These are phyloP conservation scores for Juglanconis juglandina DNA, from an alignment of 2,329 filamentous ascomycete genomes.

Conservation along the genomic window DNA sequence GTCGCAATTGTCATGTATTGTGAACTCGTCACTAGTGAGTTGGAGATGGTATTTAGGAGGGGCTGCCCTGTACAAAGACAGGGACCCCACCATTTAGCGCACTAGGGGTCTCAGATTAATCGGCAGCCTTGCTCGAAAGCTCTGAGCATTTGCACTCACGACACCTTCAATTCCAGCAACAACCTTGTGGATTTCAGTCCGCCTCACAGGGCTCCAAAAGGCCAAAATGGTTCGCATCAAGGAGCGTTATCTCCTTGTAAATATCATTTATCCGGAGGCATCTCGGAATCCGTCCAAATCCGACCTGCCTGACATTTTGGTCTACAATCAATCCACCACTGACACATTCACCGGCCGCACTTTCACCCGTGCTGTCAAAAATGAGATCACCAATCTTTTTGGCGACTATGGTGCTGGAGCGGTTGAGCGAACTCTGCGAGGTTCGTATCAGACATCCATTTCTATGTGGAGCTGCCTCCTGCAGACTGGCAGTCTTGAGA, in stretches of 20 bases:
- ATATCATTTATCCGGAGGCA: slow-evolving; percentile 79
- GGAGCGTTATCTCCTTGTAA: slow-evolving; percentile 90
- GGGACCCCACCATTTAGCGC: too few relatives aligned
- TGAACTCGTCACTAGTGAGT: too few relatives aligned
- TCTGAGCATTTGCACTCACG: background rate
- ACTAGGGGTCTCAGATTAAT: too few relatives aligned
- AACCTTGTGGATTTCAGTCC: background rate
- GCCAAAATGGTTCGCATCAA: slow-evolving; percentile 86
- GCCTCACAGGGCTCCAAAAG: too few relatives aligned
- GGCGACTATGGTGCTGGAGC: slow-evolving; percentile 86
- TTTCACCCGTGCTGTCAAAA: slow-evolving; percentile 66
- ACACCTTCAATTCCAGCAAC: background rate
- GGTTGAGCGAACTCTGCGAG: slow-evolving; percentile 63
- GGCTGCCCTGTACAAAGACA: too few relatives aligned
- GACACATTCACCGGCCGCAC: slow-evolving; percentile 64
- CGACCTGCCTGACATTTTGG: slow-evolving; percentile 58
- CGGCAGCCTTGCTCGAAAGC: background rate
- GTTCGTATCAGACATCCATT: slow-evolving; percentile 39
- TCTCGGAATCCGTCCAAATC: slow-evolving; percentile 30
- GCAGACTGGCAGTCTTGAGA: too few relatives aligned
- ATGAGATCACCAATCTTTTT: slow-evolving; percentile 69
- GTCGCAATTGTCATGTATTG: too few relatives aligned
- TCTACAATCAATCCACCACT: slow-evolving; percentile 76
- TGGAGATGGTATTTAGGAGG: too few relatives aligned
- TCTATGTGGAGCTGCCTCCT: too few relatives aligned